A percentile compares a stretch with the other conserved stretches of the same genome.
phyloP scores from a whole-genome alignment of 768 basidiomycete species.

The Phylloporus sp. region DNA sequence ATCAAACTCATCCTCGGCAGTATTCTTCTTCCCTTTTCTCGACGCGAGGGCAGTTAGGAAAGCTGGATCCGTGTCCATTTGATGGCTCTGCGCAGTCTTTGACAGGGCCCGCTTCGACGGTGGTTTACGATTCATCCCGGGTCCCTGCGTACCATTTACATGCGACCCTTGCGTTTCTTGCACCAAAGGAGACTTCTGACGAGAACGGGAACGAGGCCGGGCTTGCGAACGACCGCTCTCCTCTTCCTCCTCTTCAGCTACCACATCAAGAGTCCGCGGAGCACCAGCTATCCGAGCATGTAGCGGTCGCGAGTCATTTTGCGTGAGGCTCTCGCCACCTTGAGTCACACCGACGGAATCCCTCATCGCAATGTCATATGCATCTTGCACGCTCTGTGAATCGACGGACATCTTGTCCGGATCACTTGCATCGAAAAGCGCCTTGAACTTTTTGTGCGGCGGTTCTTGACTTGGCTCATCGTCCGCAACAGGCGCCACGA shows the following conservation, averaged over 20 bases:
- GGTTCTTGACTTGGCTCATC: constrained; percentile 37
- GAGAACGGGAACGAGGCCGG: background rate
- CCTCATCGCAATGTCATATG: constrained; percentile 7
- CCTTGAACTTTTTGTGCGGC: constrained; percentile 64
- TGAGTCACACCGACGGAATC: constrained; percentile 13
- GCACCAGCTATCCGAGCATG: constrained; percentile 2
- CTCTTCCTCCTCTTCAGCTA: constrained; percentile 61
- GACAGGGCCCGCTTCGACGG: constrained; percentile 10
- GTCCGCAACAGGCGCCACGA: constrained; percentile 14
- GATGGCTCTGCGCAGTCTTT: background rate
- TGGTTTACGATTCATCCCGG: background rate
- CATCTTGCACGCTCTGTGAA: constrained; percentile 10
- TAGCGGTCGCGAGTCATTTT: constrained; percentile 20
- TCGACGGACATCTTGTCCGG: constrained; percentile 39
- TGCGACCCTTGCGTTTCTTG: background rate
- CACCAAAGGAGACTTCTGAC: background rate
- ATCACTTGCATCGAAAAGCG: constrained; percentile 62
- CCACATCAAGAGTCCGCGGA: constrained; percentile 29
- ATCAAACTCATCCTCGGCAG: constrained; percentile 63
- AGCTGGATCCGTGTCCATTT: constrained; percentile 53
- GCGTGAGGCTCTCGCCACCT: constrained; percentile 22
- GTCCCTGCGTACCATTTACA: constrained; percentile 25
- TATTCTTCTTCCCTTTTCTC: constrained; percentile 60
- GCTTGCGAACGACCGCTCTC: constrained; percentile 23
- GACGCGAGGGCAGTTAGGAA: constrained; percentile 74